phyloP scores from a whole-genome alignment of 371 early-diverging fungal genomes.

The Capillidium rhysosporum region DNA sequence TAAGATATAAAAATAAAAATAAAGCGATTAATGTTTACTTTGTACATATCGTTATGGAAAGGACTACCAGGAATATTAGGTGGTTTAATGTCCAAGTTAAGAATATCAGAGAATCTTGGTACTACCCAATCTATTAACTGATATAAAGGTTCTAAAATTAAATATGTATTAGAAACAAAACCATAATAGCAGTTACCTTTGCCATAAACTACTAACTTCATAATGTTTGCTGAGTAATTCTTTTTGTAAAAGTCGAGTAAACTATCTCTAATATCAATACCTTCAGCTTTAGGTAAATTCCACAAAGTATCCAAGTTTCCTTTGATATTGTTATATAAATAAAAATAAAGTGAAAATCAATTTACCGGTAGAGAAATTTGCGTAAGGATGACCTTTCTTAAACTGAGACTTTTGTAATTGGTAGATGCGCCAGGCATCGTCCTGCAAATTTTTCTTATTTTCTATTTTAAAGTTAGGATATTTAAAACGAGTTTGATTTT shows the following conservation, averaged over 20 bases:
- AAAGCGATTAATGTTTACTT: neutral
- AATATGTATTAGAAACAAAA: neutral
- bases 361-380: slow-evolving; percentile 61
- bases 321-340: neutral
- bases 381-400: slow-evolving; percentile 60
- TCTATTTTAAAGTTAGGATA: slow-evolving; percentile 19
- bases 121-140: slow-evolving; percentile 65
- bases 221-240: slow-evolving; percentile 87
- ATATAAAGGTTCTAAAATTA: slow-evolving; percentile 49
- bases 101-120: slow-evolving; percentile 48
- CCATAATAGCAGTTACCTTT: slow-evolving; percentile 23
- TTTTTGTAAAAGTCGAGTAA: slow-evolving; percentile 68
- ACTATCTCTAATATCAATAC: slow-evolving; percentile 63
- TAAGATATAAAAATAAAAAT: neutral
- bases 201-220: slow-evolving; percentile 80
- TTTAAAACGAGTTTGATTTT: neutral
- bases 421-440: slow-evolving; percentile 64
- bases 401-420: slow-evolving; percentile 70
- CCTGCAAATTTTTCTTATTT: slow-evolving; percentile 78
- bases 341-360: neutral
- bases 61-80: slow-evolving; percentile 53
- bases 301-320: slow-evolving; percentile 62
- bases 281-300: slow-evolving; percentile 41
- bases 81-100: slow-evolving; percentile 47
- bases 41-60: slow-evolving; percentile 20